Evolutionary conservation across 306 rosid genomes (phyloP), one percentile per base, ranked within the genome.

Genomic region (Rosa rugosa): DNA sequence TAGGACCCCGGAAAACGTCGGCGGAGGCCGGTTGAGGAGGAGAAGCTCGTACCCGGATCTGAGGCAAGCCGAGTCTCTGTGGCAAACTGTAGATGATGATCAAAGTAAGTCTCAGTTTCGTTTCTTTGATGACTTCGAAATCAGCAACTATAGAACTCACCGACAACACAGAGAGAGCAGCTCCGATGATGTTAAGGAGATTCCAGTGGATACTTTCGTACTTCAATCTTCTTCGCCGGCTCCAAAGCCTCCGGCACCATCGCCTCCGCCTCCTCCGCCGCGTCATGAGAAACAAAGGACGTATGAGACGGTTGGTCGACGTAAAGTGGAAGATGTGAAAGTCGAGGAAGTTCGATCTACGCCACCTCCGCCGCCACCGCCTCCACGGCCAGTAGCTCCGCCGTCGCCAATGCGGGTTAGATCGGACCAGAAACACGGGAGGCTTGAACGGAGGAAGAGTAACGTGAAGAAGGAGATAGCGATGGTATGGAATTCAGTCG

Each of bases 41-140:
- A 93, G 96, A 42, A 94, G 93, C 75, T 94, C 97, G 12, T 92
- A 94, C 50, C 97, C 97, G 65, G 98, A 94, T 92, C 95, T 94
- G 73, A 80, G 96, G 41, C 91, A 80, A 44, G 54, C n/a, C 2
- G 88, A 86, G 14, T 84, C 94, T 18, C 5, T 50, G n/a, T 81
- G 86, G 91, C 89, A 81, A 25, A 82, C 79, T 69, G 75, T 75
- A 8, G 83, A 81, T 11, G 69, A 64, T 34, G 90, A 83, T 12
- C 80, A 66, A 22, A 71, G 25, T 17, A 56, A 85, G 67, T 75
- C 45, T 50, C 90, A 81, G 83, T 86, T 79, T 53, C 91, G 92
- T 0, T 90, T 89, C 88, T 92, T 73, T 12, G 97, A 94, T 23
- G 98, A 94, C 66, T 87, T 80, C 45, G 97, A 88, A 65, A 86